Conservation (phyloP, 306 rosid species). For the Hippophae rhamnoides region DNA sequence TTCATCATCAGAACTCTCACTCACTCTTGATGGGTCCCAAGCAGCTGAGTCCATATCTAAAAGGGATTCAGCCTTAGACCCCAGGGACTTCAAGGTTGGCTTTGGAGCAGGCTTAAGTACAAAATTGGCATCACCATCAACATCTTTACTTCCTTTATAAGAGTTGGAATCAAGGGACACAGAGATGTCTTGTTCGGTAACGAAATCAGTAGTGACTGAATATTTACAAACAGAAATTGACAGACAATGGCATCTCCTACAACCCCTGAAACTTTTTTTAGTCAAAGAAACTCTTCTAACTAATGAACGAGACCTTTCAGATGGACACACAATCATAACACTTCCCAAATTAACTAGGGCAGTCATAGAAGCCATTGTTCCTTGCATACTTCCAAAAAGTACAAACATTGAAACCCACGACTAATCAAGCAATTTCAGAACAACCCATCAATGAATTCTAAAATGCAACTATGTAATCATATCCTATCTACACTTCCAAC, state of each 20-base stretch:
- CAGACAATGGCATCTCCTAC: constrained; percentile 62
- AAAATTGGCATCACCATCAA: constrained; percentile 39
- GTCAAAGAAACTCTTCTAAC: constrained; percentile 63
- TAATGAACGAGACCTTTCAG: constrained; percentile 45
- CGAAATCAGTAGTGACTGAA: constrained; percentile 67
- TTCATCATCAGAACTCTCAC: constrained; percentile 21
- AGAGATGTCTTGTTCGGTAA: constrained; percentile 70
- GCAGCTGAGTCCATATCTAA: constrained; percentile 26
- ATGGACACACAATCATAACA: constrained; percentile 41
- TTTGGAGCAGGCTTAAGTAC: constrained; percentile 78
- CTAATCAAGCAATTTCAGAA: constrained; percentile 8
- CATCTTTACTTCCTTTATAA: constrained; percentile 38
- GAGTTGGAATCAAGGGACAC: constrained; percentile 66
- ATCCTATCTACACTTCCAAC: not conserved
- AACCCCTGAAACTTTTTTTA: constrained; percentile 37
- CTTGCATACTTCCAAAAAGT: constrained; percentile 61
- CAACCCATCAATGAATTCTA: constrained; percentile 16
- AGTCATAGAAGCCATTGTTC: constrained; percentile 69
- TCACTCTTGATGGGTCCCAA: constrained; percentile 34
- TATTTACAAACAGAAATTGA: constrained; percentile 82
- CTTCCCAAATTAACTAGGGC: constrained; percentile 66
- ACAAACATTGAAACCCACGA: constrained; percentile 32
- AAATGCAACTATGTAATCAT: constrained; percentile 13
- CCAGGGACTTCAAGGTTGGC: constrained; percentile 60
- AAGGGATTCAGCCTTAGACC: constrained; percentile 27